Evolutionary conservation across 78 protist genomes (phyloP).

Genomic region (Dictyostelium brefeldianum): DNA sequence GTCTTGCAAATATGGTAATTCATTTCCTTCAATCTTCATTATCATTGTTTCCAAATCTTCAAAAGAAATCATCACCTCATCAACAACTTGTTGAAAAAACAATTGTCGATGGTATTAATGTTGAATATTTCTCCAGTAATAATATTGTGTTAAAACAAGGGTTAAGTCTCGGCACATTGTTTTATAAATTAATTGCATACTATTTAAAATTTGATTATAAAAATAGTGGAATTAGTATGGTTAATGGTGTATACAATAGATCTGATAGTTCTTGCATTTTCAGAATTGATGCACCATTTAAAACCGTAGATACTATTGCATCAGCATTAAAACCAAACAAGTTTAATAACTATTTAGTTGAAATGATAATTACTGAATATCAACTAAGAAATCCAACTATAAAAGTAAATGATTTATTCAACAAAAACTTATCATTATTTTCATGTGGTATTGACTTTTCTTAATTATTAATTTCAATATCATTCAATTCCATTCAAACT

Average conservation of each 20-base stretch:
- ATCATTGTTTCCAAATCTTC: constrained; percentile 45
- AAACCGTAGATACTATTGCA: not conserved
- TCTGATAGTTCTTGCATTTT: too few species aligned
- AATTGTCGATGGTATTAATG: not conserved
- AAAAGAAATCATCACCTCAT: not conserved
- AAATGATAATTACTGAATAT: not conserved
- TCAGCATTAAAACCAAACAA: not conserved
- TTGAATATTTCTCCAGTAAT: not conserved
- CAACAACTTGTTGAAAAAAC: not conserved
- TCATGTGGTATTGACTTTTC: not conserved
- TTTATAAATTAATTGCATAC: constrained; percentile 23
- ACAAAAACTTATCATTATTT: not conserved
- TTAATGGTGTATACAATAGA: too few species aligned
- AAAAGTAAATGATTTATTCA: not conserved
- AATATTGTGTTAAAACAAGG: not conserved
- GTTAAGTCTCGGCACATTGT: not conserved
- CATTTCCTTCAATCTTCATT: constrained; percentile 10
- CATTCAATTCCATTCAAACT: too few species aligned
- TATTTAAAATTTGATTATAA: constrained; percentile 26
- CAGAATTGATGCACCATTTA: too few species aligned
- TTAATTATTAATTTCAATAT: too few species aligned
- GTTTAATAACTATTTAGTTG: not conserved
- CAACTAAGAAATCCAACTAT: not conserved
- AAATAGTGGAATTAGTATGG: not conserved
- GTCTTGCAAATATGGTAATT: not conserved